Percentiles rank a stretch among this genome's conserved stretches.
Evolutionary conservation across 164 flowering plant genomes (phyloP).

Genomic region (Macadamia tetraphylla): DNA sequence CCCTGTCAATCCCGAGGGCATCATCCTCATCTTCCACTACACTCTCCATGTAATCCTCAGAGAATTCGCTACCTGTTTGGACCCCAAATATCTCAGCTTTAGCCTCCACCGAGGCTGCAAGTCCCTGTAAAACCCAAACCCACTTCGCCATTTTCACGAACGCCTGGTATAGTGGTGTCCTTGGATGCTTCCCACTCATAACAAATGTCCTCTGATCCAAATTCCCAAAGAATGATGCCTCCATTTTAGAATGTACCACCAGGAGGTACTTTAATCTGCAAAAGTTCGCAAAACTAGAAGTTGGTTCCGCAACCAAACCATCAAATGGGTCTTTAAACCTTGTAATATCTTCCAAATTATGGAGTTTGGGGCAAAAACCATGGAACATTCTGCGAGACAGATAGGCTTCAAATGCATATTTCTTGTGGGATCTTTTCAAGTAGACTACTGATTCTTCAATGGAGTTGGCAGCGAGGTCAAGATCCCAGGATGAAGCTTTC

Average conservation of each 20-base stretch:
- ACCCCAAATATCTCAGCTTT: constrained; percentile 36
- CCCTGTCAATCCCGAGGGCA: not conserved
- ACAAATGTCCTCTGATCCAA: constrained; percentile 48
- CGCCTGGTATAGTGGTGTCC: constrained; percentile 48
- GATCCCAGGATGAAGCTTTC: constrained; percentile 58
- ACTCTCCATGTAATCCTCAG: constrained; percentile 46
- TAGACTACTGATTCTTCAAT: constrained; percentile 28
- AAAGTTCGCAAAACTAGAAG: constrained; percentile 45
- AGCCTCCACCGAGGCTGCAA: constrained; percentile 29
- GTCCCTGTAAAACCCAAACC: constrained; percentile 46
- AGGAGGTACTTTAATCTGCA: constrained; percentile 42
- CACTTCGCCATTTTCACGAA: constrained; percentile 55
- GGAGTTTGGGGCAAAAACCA: constrained; percentile 12
- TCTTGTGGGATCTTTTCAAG: constrained; percentile 39
- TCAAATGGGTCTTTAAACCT: constrained; percentile 40
- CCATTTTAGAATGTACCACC: constrained; percentile 50
- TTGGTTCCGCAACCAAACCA: constrained; percentile 33
- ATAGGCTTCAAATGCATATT: constrained; percentile 65
- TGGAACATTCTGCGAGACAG: constrained; percentile 48
- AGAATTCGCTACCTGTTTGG: constrained; percentile 36
- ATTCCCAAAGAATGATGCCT: constrained; percentile 55
- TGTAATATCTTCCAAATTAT: constrained; percentile 18
- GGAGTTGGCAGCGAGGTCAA: constrained; percentile 41
- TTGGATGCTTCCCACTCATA: constrained; percentile 42
- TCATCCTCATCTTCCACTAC: constrained; percentile 25